A percentile compares a stretch with the other conserved stretches of the same genome.
These are phyloP conservation scores for Phoma sp. DNA, from an alignment of 2,329 filamentous ascomycete genomes.

Conservation along the genomic window DNA sequence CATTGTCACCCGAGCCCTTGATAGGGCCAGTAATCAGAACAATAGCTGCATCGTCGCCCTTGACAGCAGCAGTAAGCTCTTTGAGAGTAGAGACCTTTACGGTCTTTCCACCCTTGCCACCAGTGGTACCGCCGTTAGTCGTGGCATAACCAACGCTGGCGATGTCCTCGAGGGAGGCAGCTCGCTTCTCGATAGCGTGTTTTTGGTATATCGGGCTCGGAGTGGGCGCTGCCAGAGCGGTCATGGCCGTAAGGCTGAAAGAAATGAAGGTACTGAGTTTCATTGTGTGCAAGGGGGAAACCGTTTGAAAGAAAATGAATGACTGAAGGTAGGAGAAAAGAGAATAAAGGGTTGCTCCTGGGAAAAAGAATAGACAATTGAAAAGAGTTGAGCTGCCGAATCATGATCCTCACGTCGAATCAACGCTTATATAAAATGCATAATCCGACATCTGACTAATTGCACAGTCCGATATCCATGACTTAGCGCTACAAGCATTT, in stretches of 20 bases:
- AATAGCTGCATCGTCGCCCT: conserved; percentile 52
- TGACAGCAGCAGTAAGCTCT: conserved; percentile 54
- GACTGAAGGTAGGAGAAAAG: conserved; percentile 23
- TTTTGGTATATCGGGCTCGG: conserved; percentile 28
- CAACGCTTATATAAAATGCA: conserved; percentile 18
- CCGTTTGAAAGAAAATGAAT: conserved; percentile 16
- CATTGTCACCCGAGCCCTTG: conserved; percentile 46
- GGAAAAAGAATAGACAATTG: conserved; percentile 28
- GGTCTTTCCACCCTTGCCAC: conserved; percentile 46
- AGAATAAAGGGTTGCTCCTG: conserved; percentile 16
- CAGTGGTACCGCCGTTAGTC: conserved; percentile 47
- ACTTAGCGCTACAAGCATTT: conserved; percentile 14
- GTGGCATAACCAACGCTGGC: conserved; percentile 43
- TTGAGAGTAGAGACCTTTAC: conserved; percentile 44
- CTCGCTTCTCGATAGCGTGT: conserved; percentile 34
- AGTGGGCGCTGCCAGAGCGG: conserved; percentile 43
- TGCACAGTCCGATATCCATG: conserved; percentile 3
- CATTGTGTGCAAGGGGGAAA: conserved; percentile 29
- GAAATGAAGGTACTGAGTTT: conserved; percentile 40
- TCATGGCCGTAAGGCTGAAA: conserved; percentile 37
- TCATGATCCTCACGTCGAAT: conserved; percentile 3
- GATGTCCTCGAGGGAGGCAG: conserved; percentile 34
- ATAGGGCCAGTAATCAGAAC: conserved; percentile 56
- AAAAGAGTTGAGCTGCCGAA: conserved; percentile 24
- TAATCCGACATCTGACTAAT: conserved; percentile 4